Conservation (phyloP, 345 rosid species). For the Geranium rotundifolium region DNA sequence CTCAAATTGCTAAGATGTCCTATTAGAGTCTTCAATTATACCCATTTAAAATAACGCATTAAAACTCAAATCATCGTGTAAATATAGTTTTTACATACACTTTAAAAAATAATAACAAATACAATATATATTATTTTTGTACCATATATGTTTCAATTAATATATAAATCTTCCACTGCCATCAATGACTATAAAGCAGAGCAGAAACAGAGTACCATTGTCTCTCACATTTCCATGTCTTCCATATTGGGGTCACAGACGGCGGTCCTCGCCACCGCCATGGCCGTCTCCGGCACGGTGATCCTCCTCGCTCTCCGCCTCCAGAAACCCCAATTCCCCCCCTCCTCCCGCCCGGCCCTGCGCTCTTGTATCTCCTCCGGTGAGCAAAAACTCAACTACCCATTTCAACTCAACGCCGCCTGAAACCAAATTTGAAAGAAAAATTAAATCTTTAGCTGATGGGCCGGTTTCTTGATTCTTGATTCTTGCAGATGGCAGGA, state of each 20-base stretch:
- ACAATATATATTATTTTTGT: too few relatives aligned
- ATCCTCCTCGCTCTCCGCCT: constrained; percentile 29
- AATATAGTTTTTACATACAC: too few relatives aligned
- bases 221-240: constrained; percentile 11
- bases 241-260: constrained; percentile 16
- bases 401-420: too few relatives aligned
- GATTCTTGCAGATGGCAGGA: constrained; percentile 14
- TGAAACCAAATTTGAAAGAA: background rate
- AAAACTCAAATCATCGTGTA: too few relatives aligned
- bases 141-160: too few relatives aligned
- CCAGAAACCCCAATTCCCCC: constrained; percentile 15
- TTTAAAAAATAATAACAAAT: too few relatives aligned
- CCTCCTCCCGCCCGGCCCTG: background rate
- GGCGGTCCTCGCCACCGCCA: constrained; percentile 23
- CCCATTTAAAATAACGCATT: too few relatives aligned
- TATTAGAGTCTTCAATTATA: too few relatives aligned
- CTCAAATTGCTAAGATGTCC: too few relatives aligned
- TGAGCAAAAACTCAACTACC: constrained; percentile 1
- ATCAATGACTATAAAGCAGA: too few relatives aligned
- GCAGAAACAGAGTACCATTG: too few relatives aligned
- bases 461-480: background rate
- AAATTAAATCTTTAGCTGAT: background rate
- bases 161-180: too few relatives aligned
- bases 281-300: constrained; percentile 32
- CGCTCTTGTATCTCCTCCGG: constrained; percentile 23